A percentile compares a stretch with the other conserved stretches of the same genome.
Evolutionary conservation across 2,329 filamentous ascomycete species (phyloP).

Genomic region (Coniochaeta ligniaria): DNA sequence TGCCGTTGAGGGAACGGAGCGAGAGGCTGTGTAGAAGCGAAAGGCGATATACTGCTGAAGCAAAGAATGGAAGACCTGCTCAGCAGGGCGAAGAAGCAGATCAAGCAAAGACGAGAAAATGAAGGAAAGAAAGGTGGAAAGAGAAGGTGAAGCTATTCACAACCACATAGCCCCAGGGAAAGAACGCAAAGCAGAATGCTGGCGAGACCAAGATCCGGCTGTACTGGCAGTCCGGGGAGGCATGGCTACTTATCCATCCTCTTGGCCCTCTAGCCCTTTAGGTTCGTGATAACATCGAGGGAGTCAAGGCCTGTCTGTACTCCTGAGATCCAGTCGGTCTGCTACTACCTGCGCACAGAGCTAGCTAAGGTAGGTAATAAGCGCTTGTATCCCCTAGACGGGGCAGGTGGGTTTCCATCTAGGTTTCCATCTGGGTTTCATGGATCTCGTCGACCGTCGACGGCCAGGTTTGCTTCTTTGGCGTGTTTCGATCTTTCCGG

Average conservation of each 20-base stretch:
- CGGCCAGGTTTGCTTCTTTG: neutral
- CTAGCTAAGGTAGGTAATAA: neutral
- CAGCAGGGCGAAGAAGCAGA: slow-evolving; percentile 20
- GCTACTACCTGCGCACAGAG: neutral
- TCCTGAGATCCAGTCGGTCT: neutral
- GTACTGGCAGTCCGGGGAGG: neutral
- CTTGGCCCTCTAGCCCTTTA: neutral
- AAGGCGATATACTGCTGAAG: neutral
- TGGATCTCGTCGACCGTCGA: neutral
- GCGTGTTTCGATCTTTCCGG: neutral
- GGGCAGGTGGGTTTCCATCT: neutral
- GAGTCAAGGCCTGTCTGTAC: neutral
- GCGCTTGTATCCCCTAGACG: neutral
- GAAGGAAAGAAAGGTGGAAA: slow-evolving; percentile 9
- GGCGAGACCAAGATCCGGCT: neutral
- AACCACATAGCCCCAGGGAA: slow-evolving; percentile 1
- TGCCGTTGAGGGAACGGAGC: neutral
- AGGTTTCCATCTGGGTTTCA: neutral
- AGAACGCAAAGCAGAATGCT: neutral
- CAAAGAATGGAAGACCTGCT: slow-evolving; percentile 21
- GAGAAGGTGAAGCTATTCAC: slow-evolving; percentile 16
- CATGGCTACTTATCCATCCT: neutral
- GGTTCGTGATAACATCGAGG: neutral
- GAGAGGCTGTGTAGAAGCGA: neutral
- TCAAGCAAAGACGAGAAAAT: slow-evolving; percentile 10